Evolutionary conservation across 2,329 filamentous ascomycete genomes (phyloP).

Genomic region (Lasiodiplodia theobromae): DNA sequence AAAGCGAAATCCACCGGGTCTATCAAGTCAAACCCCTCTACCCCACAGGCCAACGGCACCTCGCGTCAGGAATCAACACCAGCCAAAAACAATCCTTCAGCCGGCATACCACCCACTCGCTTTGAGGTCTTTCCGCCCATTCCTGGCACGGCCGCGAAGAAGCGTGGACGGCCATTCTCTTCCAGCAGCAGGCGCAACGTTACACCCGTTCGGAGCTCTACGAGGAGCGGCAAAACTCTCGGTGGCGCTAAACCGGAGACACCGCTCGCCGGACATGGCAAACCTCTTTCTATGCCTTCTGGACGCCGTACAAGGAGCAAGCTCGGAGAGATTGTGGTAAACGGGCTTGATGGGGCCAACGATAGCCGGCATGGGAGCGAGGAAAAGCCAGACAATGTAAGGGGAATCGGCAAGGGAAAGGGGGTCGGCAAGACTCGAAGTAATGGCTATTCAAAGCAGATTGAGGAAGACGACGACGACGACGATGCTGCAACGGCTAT

Average conservation of each 20-base stretch:
- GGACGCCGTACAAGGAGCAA: conserved; percentile 52
- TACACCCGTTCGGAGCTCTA: conserved; percentile 44
- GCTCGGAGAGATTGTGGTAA: conserved; percentile 50
- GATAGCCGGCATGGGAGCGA: conserved; percentile 16
- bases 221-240: conserved; percentile 41
- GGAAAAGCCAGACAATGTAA: not conserved
- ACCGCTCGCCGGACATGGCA: conserved; percentile 41
- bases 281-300: conserved; percentile 40
- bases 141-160: conserved; percentile 53
- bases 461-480: conserved; percentile 34
- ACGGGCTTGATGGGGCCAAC: conserved; percentile 34
- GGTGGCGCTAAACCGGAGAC: conserved; percentile 39
- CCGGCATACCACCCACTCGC: conserved; percentile 69
- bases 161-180: conserved; percentile 47
- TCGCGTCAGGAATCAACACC: conserved; percentile 35
- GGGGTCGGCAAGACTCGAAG: conserved; percentile 11
- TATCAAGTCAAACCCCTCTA: conserved; percentile 21
- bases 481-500: conserved; percentile 34
- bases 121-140: conserved; percentile 82
- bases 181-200: conserved; percentile 43
- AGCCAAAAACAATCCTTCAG: not conserved
- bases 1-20: conserved; percentile 10
- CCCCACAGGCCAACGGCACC: conserved; percentile 25
- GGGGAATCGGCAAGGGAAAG: conserved; percentile 36
- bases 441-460: conserved; percentile 7